A percentile compares a stretch with the other conserved stretches of the same genome.
Evolutionary conservation across 2,329 filamentous ascomycete genomes (phyloP).

Genomic region (Pseudopyrenochaeta lycopersici): DNA sequence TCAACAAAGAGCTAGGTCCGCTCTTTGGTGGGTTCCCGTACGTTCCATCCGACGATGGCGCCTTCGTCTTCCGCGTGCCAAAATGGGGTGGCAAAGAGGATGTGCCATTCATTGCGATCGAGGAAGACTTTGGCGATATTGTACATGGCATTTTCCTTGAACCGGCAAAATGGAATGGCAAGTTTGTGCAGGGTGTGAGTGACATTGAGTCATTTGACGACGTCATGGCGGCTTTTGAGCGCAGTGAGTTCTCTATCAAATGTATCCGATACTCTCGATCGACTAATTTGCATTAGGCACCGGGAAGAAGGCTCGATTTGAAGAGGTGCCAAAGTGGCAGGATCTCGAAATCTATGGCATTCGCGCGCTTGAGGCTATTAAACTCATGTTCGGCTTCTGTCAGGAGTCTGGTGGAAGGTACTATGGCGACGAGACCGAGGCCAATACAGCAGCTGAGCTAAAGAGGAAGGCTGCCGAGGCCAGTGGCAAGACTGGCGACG

Average conservation of each 20-base stretch:
- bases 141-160: slow-evolving; percentile 57
- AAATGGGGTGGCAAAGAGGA: slow-evolving; percentile 52
- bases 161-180: slow-evolving; percentile 49
- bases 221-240: slow-evolving; percentile 45
- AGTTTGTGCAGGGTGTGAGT: slow-evolving; percentile 52
- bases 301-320: slow-evolving; percentile 27
- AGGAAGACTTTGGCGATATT: slow-evolving; percentile 57
- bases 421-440: slow-evolving; percentile 27
- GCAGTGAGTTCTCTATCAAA: slow-evolving; percentile 28
- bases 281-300: slow-evolving; percentile 15
- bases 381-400: slow-evolving; percentile 31
- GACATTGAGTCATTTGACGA: slow-evolving; percentile 41
- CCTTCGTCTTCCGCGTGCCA: slow-evolving; percentile 49
- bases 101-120: slow-evolving; percentile 53
- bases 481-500: slow-evolving; percentile 14
- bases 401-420: slow-evolving; percentile 29
- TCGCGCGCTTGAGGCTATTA: slow-evolving; percentile 26
- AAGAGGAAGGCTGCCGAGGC: slow-evolving; percentile 27
- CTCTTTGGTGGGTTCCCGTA: slow-evolving; percentile 55
- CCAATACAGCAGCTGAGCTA: slow-evolving; percentile 18
- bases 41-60: slow-evolving; percentile 46
- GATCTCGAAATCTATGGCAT: slow-evolving; percentile 28
- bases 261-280: not conserved
- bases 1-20: slow-evolving; percentile 44
- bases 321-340: slow-evolving; percentile 21